Percentiles rank a stretch among this genome's conserved stretches.
phyloP scores from a whole-genome alignment of 768 basidiomycete genomes.

The Hydnum rufescens region DNA sequence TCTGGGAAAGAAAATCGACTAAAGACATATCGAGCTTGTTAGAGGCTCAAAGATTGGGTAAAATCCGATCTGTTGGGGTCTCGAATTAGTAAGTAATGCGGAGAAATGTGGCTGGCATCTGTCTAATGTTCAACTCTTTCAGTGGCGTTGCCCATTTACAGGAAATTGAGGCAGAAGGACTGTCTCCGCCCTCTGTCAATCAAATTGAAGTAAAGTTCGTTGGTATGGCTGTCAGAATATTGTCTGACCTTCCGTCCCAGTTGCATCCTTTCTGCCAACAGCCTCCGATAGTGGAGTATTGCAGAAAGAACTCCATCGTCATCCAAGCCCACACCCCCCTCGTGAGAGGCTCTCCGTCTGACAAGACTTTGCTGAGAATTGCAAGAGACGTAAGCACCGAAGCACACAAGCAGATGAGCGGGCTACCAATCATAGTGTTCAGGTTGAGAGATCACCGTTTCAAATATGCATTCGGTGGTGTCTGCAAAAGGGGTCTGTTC shows the following conservation, averaged over 20 bases:
- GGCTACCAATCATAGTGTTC: slow-evolving; percentile 20
- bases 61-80: slow-evolving; percentile 55
- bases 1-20: slow-evolving; percentile 44
- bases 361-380: not conserved
- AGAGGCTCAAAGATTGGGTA: slow-evolving; percentile 39
- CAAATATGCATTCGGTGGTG: slow-evolving; percentile 28
- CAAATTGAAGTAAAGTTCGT: slow-evolving; percentile 64
- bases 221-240: not conserved
- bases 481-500: slow-evolving; percentile 22
- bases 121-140: not conserved
- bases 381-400: not conserved
- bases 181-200: slow-evolving; percentile 51
- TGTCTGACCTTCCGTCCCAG: slow-evolving; percentile 20
- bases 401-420: slow-evolving; percentile 18
- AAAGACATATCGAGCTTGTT: slow-evolving; percentile 52
- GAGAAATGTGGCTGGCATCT: too few species aligned
- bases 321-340: slow-evolving; percentile 65
- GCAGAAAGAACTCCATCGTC: slow-evolving; percentile 35
- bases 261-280: slow-evolving; percentile 74
- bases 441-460: slow-evolving; percentile 10
- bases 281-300: slow-evolving; percentile 53
- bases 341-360: slow-evolving; percentile 26
- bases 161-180: slow-evolving; percentile 44
- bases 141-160: slow-evolving; percentile 55
- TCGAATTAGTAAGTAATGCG: slow-evolving; percentile 49